Percentiles rank a stretch among this genome's conserved stretches.
These are phyloP conservation scores for Entophlyctis helioformis DNA, from an alignment of 192 early-diverging fungal genomes.

Conservation along the genomic window DNA sequence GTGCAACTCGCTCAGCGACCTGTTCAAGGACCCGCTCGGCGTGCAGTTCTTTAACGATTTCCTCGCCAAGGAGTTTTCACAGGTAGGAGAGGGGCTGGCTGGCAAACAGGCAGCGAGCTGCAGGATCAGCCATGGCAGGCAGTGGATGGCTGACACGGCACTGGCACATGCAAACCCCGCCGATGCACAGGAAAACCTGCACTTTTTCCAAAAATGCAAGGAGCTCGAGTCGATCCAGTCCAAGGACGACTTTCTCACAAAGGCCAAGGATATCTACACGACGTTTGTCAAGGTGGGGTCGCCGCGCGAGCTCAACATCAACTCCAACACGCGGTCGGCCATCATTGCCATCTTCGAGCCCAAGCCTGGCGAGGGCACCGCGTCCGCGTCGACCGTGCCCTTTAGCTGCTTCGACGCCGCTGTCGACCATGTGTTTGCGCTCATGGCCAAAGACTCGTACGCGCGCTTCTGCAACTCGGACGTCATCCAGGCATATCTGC, in stretches of 20 bases:
- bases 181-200: conserved; percentile 21
- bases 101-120: too few relatives aligned
- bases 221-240: conserved; percentile 14
- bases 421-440: conserved; percentile 5
- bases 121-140: too few relatives aligned
- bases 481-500: conserved; percentile 2
- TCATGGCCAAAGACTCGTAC: conserved; percentile 20
- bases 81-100: too few relatives aligned
- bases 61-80: conserved; percentile 17
- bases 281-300: conserved; percentile 23
- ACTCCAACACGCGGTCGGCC: conserved; percentile 10
- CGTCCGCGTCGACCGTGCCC: neutral
- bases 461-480: conserved; percentile 13
- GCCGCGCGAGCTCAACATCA: conserved; percentile 26
- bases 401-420: conserved; percentile 10
- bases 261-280: conserved; percentile 14
- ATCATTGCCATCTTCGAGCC: conserved; percentile 15
- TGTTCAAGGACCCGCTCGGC: conserved; percentile 22
- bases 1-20: conserved; percentile 14
- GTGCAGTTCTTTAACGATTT: conserved; percentile 16
- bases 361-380: neutral
- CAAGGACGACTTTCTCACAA: conserved; percentile 12
- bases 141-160: too few relatives aligned
- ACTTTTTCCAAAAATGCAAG: conserved; percentile 15
- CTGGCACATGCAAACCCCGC: too few relatives aligned